Conservation (phyloP, 305 asterid genomes). For the Plantago lanceolata region DNA sequence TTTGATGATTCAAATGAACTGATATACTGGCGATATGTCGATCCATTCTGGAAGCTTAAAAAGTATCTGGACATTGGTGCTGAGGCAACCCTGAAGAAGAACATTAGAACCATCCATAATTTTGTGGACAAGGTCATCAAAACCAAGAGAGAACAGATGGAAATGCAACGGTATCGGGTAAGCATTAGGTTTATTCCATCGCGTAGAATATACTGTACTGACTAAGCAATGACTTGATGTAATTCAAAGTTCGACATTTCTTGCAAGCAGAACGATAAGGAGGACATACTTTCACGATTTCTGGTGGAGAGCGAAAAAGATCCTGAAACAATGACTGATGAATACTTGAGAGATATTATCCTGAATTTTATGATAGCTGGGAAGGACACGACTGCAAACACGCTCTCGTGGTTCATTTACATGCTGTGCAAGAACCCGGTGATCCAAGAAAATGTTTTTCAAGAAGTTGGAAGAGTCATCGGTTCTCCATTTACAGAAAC, state of each 20-base stretch:
- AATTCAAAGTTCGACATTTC: not conserved
- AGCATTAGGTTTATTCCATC: slow-evolving; percentile 6
- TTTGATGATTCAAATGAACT: slow-evolving; percentile 69
- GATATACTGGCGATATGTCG: slow-evolving; percentile 53
- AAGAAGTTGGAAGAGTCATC: slow-evolving; percentile 33
- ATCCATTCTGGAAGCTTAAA: slow-evolving; percentile 64
- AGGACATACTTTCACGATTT: slow-evolving; percentile 71
- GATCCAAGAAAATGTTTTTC: slow-evolving; percentile 48
- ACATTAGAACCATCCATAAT: slow-evolving; percentile 42
- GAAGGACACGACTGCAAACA: slow-evolving; percentile 65
- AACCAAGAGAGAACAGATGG: slow-evolving; percentile 43
- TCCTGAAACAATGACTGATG: slow-evolving; percentile 52
- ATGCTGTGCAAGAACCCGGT: slow-evolving; percentile 52
- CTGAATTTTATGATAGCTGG: slow-evolving; percentile 70
- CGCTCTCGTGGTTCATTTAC: slow-evolving; percentile 78
- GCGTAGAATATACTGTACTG: not conserved
- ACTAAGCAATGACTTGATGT: not conserved
- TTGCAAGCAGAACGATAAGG: slow-evolving; percentile 48
- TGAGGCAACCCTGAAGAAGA: slow-evolving; percentile 56
- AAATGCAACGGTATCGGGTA: slow-evolving; percentile 29
- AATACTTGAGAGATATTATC: slow-evolving; percentile 61
- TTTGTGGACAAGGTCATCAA: slow-evolving; percentile 52
- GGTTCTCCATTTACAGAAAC: slow-evolving; percentile 14
- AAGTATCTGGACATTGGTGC: slow-evolving; percentile 46
- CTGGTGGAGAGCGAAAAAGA: slow-evolving; percentile 54